Percentiles rank a stretch among this genome's conserved stretches.
phyloP scores from a whole-genome alignment of 2,329 filamentous ascomycete genomes.

The Phoma sp. region DNA sequence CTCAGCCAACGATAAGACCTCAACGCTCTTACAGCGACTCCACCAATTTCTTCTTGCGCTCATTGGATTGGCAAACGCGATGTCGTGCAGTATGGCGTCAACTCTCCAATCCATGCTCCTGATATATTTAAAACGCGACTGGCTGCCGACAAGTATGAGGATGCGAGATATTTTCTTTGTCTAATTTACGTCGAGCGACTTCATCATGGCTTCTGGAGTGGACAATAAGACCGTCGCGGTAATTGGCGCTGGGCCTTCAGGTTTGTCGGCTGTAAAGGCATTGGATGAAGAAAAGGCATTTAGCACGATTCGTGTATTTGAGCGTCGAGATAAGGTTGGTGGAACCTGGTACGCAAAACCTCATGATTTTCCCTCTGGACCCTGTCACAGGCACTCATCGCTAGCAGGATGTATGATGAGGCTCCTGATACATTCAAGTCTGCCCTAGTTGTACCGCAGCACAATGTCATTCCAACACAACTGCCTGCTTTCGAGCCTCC shows the following conservation, averaged over 20 bases:
- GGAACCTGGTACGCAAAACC: constrained; percentile 62
- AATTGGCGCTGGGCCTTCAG: constrained; percentile 6
- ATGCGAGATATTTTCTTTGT: no score
- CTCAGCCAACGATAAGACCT: constrained; percentile 4
- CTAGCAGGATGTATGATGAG: constrained; percentile 29
- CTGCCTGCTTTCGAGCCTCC: neutral
- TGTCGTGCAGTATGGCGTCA: constrained; percentile 14
- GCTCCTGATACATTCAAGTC: constrained; percentile 4
- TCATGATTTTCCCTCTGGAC: neutral
- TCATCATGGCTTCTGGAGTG: neutral
- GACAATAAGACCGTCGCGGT: constrained; percentile 2
- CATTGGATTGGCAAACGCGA: constrained; percentile 3
- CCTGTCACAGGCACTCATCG: neutral
- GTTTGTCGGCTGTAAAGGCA: constrained; percentile 9
- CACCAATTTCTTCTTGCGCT: neutral
- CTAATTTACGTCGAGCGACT: neutral
- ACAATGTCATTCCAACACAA: neutral
- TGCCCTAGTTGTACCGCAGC: neutral
- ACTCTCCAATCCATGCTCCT: neutral
- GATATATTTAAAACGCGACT: neutral
- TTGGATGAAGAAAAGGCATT: constrained; percentile 58
- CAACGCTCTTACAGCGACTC: neutral
- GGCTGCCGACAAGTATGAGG: neutral
- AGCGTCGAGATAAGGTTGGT: constrained; percentile 63
- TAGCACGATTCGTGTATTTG: constrained; percentile 63